Conservation (phyloP, 305 asterid genomes). For the Coffea humblotiana region DNA sequence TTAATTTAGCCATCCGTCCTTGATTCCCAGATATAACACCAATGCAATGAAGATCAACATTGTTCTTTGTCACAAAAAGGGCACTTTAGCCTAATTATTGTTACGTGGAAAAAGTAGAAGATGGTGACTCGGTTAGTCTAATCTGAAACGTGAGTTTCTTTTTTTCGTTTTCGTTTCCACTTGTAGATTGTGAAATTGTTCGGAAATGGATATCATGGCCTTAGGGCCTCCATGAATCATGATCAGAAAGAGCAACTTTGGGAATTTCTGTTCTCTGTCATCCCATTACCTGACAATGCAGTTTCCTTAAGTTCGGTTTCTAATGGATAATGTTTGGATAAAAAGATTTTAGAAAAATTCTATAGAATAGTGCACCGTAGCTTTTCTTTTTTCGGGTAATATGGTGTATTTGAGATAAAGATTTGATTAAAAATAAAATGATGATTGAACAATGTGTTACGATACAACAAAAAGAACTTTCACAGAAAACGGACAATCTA, state of each 20-base stretch:
- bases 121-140: not conserved
- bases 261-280: not conserved
- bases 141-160: not conserved
- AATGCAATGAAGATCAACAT: not conserved
- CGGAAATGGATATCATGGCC: too few species aligned
- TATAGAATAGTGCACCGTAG: too few species aligned
- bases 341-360: too few species aligned
- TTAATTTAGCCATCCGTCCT: not conserved
- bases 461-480: too few species aligned
- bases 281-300: not conserved
- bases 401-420: too few species aligned
- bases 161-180: not conserved
- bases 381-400: too few species aligned
- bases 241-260: not conserved
- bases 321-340: not conserved
- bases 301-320: too few species aligned
- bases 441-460: too few species aligned
- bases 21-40: not conserved
- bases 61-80: conserved; percentile 11
- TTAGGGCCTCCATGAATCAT: not conserved
- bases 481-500: too few species aligned
- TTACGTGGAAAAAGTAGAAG: not conserved
- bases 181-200: not conserved
- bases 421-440: too few species aligned
- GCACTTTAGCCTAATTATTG: not conserved